phyloP scores from a whole-genome alignment of 257 asterid species.

The Ophiorrhiza pumila region DNA sequence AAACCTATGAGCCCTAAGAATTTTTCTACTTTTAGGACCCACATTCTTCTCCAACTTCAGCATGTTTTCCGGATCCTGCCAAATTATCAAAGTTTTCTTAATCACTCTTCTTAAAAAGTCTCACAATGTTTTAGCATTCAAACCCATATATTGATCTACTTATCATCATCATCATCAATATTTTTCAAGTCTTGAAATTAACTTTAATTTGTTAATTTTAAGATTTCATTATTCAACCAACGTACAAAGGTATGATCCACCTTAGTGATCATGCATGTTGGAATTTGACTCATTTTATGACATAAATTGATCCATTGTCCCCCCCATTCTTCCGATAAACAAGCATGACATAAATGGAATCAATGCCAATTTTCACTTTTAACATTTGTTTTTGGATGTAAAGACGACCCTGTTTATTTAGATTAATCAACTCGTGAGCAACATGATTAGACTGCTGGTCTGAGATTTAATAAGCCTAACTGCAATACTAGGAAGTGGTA shows the following conservation, averaged over 20 bases:
- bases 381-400: too few relatives aligned
- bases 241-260: not conserved
- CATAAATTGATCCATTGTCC: not conserved
- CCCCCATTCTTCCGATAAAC: not conserved
- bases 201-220: not conserved
- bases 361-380: too few relatives aligned
- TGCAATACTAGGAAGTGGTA: not conserved
- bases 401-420: too few relatives aligned
- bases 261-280: not conserved
- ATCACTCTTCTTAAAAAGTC: not conserved
- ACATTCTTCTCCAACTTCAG: conserved; percentile 18
- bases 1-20: conserved; percentile 37
- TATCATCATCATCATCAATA: too few relatives aligned
- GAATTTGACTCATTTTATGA: not conserved
- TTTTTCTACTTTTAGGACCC: conserved; percentile 34
- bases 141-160: not conserved
- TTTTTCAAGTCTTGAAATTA: too few relatives aligned
- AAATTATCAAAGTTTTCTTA: conserved; percentile 32
- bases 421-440: too few relatives aligned
- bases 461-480: not conserved
- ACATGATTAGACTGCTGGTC: too few relatives aligned
- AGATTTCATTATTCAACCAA: not conserved
- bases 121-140: not conserved
- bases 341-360: not conserved
- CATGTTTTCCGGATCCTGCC: conserved; percentile 22